Evolutionary conservation across 2,329 filamentous ascomycete genomes (phyloP), one percentile per base, ranked within the genome.

Genomic region (Canariomyces notabilis): DNA sequence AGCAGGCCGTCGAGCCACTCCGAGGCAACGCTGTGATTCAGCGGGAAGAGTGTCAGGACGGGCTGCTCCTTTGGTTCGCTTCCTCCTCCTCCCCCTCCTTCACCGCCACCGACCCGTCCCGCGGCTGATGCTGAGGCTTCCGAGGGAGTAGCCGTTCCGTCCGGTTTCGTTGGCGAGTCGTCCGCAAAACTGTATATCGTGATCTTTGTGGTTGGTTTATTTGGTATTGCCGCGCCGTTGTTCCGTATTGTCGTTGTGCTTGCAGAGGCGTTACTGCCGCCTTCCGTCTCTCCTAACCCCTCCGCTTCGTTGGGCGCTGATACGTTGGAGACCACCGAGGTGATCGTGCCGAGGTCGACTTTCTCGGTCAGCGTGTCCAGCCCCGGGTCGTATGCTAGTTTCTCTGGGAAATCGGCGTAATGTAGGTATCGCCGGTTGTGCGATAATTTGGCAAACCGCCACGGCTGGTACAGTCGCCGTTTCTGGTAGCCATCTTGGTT

Each of bases 1-100:
- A 97, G 75, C 54, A 98, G 70, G 1, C 93, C 93, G 64, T 98
- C 93, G 5, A 98, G 76, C 93, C 93, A 98, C 67, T 98, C 93
- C 1, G 89, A 94, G 8, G 93, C 93, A 38, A 93, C 71, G 54
- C 82, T 87, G 62, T 93, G 85, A 48, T 82, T 87, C 49, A 82
- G 72, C 5, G 91, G 90, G 64, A 89, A 83, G 42, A 98, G 75
- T n/a, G 84, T 87, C 44, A 98, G 73, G 18, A 97, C 77, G 1
- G 87, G 76, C 41, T 80, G 73, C 64, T 97, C 93, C 55, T 78
- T 77, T 48, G 53, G 64, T 16, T 68, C 66, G n/a, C 59, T 61
- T 23, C 67, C 68, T 29, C 58, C 60, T 19, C 74, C 59, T 61
- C 22, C 67, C 67, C 23, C 58, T 60, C 22, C 74, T 52, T 33